phyloP scores from a whole-genome alignment of 73 alveolate genomes.

The Tetrahymena malaccensis region DNA sequence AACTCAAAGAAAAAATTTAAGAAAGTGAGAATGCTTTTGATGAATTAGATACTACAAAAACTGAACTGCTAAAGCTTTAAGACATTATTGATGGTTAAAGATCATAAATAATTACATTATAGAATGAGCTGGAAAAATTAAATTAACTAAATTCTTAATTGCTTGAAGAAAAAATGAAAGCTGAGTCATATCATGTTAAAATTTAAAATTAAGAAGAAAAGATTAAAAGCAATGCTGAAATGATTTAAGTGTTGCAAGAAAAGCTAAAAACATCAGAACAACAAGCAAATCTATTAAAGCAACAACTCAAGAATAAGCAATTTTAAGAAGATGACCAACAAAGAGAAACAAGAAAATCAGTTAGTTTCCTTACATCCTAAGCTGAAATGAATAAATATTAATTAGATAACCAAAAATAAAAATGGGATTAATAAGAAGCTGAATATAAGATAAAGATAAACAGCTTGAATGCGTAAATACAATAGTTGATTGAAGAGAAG shows the following conservation, averaged over 20 bases:
- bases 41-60: neutral
- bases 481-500: neutral
- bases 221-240: neutral
- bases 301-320: neutral
- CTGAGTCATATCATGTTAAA: neutral
- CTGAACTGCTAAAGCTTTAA: neutral
- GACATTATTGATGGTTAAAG: neutral
- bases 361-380: neutral
- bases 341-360: neutral
- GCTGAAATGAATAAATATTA: neutral
- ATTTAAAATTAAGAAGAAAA: neutral
- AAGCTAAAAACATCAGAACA: neutral
- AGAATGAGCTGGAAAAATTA: neutral
- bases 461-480: neutral
- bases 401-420: neutral
- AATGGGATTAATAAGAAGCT: neutral
- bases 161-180: neutral
- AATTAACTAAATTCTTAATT: neutral
- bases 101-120: neutral
- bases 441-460: neutral
- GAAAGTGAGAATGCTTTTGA: neutral
- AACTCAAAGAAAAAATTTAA: neutral
- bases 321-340: neutral
- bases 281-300: neutral
- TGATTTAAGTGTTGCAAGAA: neutral